Evolutionary conservation across 495 filamentous ascomycete species (phyloP).

Genomic region (Hyaloscypha variabilis): DNA sequence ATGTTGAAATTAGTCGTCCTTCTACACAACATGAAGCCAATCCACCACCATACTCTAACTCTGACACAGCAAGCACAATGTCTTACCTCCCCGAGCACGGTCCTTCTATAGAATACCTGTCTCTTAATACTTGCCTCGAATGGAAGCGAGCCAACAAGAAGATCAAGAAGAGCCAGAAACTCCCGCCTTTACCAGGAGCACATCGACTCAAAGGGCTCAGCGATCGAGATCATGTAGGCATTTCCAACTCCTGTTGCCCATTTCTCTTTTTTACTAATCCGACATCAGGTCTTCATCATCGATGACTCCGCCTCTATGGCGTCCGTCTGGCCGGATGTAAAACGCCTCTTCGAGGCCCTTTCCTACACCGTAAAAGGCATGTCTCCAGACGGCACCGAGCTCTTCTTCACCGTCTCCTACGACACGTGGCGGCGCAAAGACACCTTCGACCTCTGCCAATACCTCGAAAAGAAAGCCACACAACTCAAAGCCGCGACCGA

Average conservation of each 20-base stretch:
- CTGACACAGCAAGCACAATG: neutral
- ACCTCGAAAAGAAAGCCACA: conserved; percentile 19
- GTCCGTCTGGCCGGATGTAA: conserved; percentile 18
- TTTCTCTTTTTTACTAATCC: neutral
- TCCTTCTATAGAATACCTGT: conserved; percentile 21
- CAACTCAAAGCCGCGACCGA: conserved; percentile 11
- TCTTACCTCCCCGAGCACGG: neutral
- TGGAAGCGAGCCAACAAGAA: conserved; percentile 28
- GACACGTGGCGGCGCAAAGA: conserved; percentile 23
- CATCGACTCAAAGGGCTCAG: conserved; percentile 12
- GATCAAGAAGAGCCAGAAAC: conserved; percentile 23
- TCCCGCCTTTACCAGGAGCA: conserved; percentile 20
- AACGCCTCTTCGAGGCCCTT: conserved; percentile 18
- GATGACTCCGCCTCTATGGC: conserved; percentile 21
- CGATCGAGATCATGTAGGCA: conserved; percentile 14
- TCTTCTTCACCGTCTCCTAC: conserved; percentile 23
- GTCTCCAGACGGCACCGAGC: conserved; percentile 20
- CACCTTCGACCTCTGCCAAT: conserved; percentile 20
- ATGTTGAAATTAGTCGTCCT: neutral
- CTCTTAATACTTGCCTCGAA: conserved; percentile 26
- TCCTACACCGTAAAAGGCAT: conserved; percentile 22
- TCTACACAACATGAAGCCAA: neutral
- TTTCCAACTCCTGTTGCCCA: neutral
- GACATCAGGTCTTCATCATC: conserved; percentile 19
- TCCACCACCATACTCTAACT: neutral